Evolutionary conservation across 2,329 filamentous ascomycete species (phyloP), one percentile per base, ranked within the genome.

Genomic region (Metarhizium brunneum): DNA sequence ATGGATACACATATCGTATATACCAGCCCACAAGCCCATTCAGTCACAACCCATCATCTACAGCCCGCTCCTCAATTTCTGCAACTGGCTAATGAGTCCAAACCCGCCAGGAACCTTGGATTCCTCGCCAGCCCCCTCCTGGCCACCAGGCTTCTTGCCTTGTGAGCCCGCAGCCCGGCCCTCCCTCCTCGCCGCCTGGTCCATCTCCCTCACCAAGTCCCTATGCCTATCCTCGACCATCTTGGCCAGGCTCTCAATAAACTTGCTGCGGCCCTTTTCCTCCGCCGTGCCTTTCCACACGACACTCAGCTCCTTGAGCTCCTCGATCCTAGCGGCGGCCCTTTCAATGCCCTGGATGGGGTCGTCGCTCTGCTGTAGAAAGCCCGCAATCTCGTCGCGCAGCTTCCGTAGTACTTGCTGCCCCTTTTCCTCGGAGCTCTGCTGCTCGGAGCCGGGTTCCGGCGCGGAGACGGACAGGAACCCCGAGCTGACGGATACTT

Each of bases 251-350:
- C 81, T 80, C 60, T 97, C 92, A 18, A 99, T 85, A 67, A 96
- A 91, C 64, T 83, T 88, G 10, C 74, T 74, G 54, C 94, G 78
- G 6, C 90, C 90, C 71, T 89, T 95, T 69, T 97, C 94, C 73
- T 99, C 94, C 0, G 89, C 87, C 2, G 94, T 96, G n/a, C 91
- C 91, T 68, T 88, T 92, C 92, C 94, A 99, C 25, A 99, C 85
- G n/a, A 73, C 73, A 4, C 84, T 83, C 60, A 97, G 72, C 59
- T 85, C 81, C 65, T 90, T 86, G 55, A 97, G 77, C 66, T 88
- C 84, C 65, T 90, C 86, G 14, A 97, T 85, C 48, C 89, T 78
- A 55, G 79, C 78, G 13, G 82, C 82, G 0, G 94, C 94, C 56
- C 85, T 84, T 60, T 89, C 85, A 8, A 94, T 76, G 16, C 88